Conservation (phyloP, 768 basidiomycete species). For the Rhodosporidiobolus sp. region DNA sequence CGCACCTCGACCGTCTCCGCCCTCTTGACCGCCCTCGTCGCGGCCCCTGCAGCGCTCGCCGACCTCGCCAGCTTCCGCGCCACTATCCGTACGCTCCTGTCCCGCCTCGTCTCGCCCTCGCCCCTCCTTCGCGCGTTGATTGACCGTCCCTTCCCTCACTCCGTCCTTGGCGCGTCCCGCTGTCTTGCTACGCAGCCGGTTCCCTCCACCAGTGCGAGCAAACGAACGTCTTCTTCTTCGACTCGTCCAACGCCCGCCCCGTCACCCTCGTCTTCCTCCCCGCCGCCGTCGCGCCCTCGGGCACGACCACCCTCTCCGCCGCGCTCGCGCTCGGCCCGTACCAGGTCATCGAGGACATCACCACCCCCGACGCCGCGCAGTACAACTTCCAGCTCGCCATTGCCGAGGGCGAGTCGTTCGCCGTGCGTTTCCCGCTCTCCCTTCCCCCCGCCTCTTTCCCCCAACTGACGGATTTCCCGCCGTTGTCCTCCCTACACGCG, state of each 20-base stretch:
- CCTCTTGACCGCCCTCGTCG: conserved; percentile 2
- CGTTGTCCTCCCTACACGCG: neutral
- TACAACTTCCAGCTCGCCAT: conserved; percentile 30
- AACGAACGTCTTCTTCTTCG: conserved; percentile 40
- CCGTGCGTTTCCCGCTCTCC: conserved; percentile 14
- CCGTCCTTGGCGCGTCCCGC: neutral
- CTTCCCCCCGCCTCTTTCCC: neutral
- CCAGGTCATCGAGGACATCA: conserved; percentile 30
- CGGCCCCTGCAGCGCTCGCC: conserved; percentile 2
- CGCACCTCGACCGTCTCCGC: conserved; percentile 1
- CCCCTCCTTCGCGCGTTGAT: neutral
- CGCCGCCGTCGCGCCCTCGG: neutral
- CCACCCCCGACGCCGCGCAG: conserved; percentile 27
- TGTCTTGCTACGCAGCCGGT: neutral
- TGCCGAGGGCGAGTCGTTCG: conserved; percentile 35
- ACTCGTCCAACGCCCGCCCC: conserved; percentile 27
- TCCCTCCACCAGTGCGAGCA: conserved; percentile 38
- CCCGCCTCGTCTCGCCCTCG: neutral
- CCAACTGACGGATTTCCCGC: neutral
- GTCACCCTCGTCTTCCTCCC: conserved; percentile 35
- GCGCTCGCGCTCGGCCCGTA: conserved; percentile 21
- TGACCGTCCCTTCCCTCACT: too few relatives aligned
- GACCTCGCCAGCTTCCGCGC: conserved; percentile 2
- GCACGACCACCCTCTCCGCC: conserved; percentile 14
- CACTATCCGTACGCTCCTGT: neutral